Evolutionary conservation across 1,284 basidiomycete species (phyloP).

Genomic region (Ceratobasidium sp.): DNA sequence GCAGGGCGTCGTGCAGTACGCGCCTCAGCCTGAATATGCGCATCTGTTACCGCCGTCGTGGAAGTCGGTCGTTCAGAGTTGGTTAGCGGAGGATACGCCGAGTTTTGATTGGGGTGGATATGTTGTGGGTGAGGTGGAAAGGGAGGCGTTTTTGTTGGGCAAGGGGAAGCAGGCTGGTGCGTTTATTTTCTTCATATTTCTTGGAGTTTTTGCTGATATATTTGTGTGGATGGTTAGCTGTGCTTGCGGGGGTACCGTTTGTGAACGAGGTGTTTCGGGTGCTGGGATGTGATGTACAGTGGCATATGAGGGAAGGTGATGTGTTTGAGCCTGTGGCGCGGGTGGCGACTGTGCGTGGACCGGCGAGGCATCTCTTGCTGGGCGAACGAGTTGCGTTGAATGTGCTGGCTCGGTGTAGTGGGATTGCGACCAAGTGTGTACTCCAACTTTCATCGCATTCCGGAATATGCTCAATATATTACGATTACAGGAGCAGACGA

Average conservation of each 20-base stretch:
- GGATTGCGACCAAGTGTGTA: constrained; percentile 92
- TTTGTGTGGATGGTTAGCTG: constrained; percentile 63
- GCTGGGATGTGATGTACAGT: constrained; percentile 95
- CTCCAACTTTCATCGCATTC: constrained; percentile 53
- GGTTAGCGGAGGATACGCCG: constrained; percentile 96
- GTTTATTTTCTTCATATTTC: constrained; percentile 36
- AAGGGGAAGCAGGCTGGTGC: constrained; percentile 71
- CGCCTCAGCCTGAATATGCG: constrained; percentile 61
- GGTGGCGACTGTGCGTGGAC: constrained; percentile 94
- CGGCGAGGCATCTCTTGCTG: constrained; percentile 89
- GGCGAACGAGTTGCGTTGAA: constrained; percentile 97
- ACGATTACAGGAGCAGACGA: constrained; percentile 73
- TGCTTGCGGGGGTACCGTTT: constrained; percentile 96
- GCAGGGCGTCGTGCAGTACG: constrained; percentile 29
- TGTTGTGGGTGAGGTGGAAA: constrained; percentile 91
- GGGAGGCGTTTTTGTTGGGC: constrained; percentile 91
- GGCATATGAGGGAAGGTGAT: constrained; percentile 91
- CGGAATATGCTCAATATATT: background rate
- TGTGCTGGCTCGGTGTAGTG: constrained; percentile 94
- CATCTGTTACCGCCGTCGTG: constrained; percentile 92
- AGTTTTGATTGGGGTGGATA: constrained; percentile 98
- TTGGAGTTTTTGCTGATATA: background rate
- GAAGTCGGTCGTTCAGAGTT: constrained; percentile 83
- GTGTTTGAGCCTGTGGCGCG: constrained; percentile 85
- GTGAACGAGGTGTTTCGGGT: constrained; percentile 94